Evolutionary conservation across 2,329 filamentous ascomycete genomes (phyloP), one percentile per base, ranked within the genome.

Genomic region (Beauveria pseudobassiana): DNA sequence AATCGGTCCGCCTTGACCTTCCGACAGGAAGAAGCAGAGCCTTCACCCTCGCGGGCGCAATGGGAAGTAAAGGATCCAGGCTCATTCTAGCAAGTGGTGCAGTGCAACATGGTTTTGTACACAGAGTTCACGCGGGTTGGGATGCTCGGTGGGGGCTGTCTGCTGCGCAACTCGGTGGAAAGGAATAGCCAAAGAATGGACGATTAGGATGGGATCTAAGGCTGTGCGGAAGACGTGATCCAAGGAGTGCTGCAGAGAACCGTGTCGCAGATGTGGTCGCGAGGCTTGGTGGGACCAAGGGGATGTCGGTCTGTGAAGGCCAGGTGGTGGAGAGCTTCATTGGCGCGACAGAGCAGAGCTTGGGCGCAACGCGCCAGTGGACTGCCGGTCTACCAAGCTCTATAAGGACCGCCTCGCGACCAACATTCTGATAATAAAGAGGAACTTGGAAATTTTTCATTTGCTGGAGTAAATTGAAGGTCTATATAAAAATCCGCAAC

Each of bases 11-110:
- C 85, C 73, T 87, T 93, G 73, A 98, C 95, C 71, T 85, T 59
- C 93, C 93, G 67, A 96, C 82, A 60, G 95, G 95, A 64, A 98
- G 80, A 63, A 96, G 84, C 68, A 97, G 84, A 65, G 89, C 91
- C 78, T 90, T 90, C 72, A 98, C 86, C 82, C 90, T 89, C 78
- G 92, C 93, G 73, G 92, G 92, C 76, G 93, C 90, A 79, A 93
- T 87, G 76, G 93, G 92, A 74, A 93, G 89, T 74, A 96, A 85
- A 75, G 90, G 87, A 80, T 97, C 93, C 77, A 90, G 83, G 78
- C 85, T 88, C 92, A 96, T 96, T 73, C 77, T 88, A 81, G 75
- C 77, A 81, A 78, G 72, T 73, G 75, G 63, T 67, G 66, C 72
- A 73, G 74, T 64, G 64, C 71, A 52, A 38, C 49, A 60, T 60